Base-by-base conservation (phyloP, 495 filamentous ascomycete species). In the Penicillium parvum region DNA sequence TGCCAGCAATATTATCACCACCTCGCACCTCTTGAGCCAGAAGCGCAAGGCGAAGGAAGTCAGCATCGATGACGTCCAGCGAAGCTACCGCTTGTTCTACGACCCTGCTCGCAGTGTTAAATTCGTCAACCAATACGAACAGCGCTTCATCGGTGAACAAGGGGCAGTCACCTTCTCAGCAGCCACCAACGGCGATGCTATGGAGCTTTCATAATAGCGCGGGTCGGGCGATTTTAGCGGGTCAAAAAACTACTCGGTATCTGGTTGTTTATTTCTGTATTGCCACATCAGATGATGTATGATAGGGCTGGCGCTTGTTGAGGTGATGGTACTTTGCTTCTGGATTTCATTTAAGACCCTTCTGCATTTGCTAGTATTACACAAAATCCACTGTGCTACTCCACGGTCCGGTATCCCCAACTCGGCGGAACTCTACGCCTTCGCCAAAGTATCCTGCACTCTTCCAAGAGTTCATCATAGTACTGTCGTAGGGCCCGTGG, bases 1-100 rank as follows among this genome's bases (percentile, higher is more conserved):
- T 60, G 90, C 87, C 3, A 90, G 88, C 69, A 95, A 97, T 57
- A 81, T 97, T 15, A 96, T 99, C 68, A 95, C 86, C 5, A 96
- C 94, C 1, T 89, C 88, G 4, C 79, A 89, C 59, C 76, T 97
- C 10, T 74, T 96, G 39, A 72, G 75, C 52, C 64, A 75, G 67
- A 97, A 97, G 77, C 75, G 90, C 43, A 84, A 83, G 48, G 81
- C 80, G 20, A 82, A 82, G 50, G 83, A 92, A 57, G 85, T 99
- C 33, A 79, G 77, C 49, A 74, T 92, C 37, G 77, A 86, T 29
- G 94, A 99, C 60, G 90, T 99, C 19, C 85, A 95, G 71, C 78
- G 90, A 40, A 91, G 88, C 68, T 99, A 89, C 73, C 76, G 78
- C 52, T 76, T 99, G 32, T 99, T 99, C 71, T 95, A 87, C 62